Evolutionary conservation across 805 yeast genomes (phyloP), one percentile per base, ranked within the genome.

Genomic region (Sungouiozyma intestinalis): DNA sequence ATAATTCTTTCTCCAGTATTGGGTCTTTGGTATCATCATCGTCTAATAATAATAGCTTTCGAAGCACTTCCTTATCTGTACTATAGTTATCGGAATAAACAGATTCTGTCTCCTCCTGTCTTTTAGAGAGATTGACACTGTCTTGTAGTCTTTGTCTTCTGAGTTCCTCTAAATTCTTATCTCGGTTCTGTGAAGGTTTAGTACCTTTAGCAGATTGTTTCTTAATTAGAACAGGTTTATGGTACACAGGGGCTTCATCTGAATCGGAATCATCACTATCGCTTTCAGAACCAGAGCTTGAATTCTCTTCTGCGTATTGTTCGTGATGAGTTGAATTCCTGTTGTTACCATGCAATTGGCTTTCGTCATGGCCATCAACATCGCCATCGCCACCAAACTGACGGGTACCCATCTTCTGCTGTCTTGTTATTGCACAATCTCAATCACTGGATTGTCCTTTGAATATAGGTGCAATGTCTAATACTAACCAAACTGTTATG

Each of bases 21-120:
- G 57, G 49, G 36, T 60, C 51, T 2, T 44, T 17, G 2, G 46
- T 35, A 43, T 59, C 65, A 38, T 55, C 44, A 41, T 60, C 65
- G 42, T 57, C 48, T 7, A 59, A 38, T 16, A 36, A 37, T 42
- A 57, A 24, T 3, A 53, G 49, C 36, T 43, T 48, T 29, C 43
- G 44, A 17, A 56, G n/a, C 2, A 58, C 29, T 4, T 50, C 54
- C 38, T 57, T 49, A 32, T 58, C 57, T 2, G 62, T 51, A 20
- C 51, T 47, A 34, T 50, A 53, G 36, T 54, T 53, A 6, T 48
- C 34, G 7, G 43, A 49, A 2, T 54, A 20, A 29, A 45, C 39
- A 3, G 19, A 24, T 20, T 42, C 33, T 1, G 41, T 37, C 4
- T 41, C 44, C 24, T 51, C 49, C 21, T 43, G 39, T 9, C 45